Evolutionary conservation across 805 yeast species (phyloP).

Genomic region (Yamadazyma ubonensis): DNA sequence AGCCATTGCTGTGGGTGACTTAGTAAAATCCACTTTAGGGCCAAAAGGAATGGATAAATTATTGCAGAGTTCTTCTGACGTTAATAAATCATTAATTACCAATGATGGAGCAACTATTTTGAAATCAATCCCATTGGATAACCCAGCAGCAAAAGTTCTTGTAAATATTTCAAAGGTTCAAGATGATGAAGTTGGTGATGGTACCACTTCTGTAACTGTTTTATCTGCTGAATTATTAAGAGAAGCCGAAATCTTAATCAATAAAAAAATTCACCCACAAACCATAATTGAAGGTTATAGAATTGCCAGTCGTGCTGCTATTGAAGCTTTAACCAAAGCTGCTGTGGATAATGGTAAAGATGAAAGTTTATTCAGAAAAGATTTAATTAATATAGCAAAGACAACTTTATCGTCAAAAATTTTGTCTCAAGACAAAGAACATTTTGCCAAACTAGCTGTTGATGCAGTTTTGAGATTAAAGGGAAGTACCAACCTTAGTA

Average conservation of each 20-base stretch:
- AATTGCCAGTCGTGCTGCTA: slow-evolving; percentile 83
- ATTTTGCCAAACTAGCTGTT: slow-evolving; percentile 86
- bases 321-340: slow-evolving; percentile 68
- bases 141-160: slow-evolving; percentile 94
- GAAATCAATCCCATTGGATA: slow-evolving; percentile 90
- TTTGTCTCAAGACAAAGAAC: slow-evolving; percentile 89
- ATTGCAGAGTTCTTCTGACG: slow-evolving; percentile 77
- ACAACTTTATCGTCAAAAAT: slow-evolving; percentile 94
- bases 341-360: slow-evolving; percentile 73
- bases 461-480: slow-evolving; percentile 87
- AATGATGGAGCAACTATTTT: slow-evolving; percentile 98
- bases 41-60: slow-evolving; percentile 99
- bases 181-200: slow-evolving; percentile 98
- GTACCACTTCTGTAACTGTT: slow-evolving; percentile 95
- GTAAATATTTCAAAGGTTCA: slow-evolving; percentile 95
- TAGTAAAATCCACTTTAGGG: slow-evolving; percentile 90
- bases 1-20: slow-evolving; percentile 98
- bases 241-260: slow-evolving; percentile 92
- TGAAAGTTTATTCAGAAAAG: slow-evolving; percentile 62
- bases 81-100: slow-evolving; percentile 74
- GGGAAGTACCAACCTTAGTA: slow-evolving; percentile 84
- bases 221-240: slow-evolving; percentile 86
- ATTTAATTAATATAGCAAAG: slow-evolving; percentile 81
- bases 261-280: slow-evolving; percentile 94
- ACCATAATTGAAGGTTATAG: slow-evolving; percentile 95